Base-by-base conservation (phyloP, 2,329 filamentous ascomycete species). In the Penicillium decumbens region DNA sequence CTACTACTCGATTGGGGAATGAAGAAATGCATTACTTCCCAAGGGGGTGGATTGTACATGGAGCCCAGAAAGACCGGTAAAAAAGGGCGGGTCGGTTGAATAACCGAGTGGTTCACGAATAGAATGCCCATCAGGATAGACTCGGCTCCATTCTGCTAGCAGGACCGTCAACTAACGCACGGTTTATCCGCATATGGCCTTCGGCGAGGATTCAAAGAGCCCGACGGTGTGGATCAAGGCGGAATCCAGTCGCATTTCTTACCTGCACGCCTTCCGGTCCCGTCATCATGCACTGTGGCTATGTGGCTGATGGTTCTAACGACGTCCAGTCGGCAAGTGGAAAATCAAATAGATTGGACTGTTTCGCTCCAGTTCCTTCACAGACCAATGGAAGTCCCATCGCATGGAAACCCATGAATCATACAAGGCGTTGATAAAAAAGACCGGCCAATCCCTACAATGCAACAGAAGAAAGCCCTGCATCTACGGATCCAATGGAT, bases 181-280 rank as follows among this genome's bases (percentile, higher is more conserved):
- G 15, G 42, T 52, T 46, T 38, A 50, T 45, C 37, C 46, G 57
- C 55, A 54, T 53, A 55, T 53, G 51, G 53, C 53, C 50, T 57
- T 18, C 32, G 38, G 39, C 45, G 25, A 49, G 48, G 44, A 55
- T 56, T 53, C 50, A 59, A 54, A 50, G 58, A 55, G 58, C 58
- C 58, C 58, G 57, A 53, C 32, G 47, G 44, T 43, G 57, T 60
- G 58, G 57, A 57, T 57, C 54, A 44, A 54, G 23, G 47, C 43
- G 43, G 51, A 51, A 50, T 47, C 43, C 49, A 46, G 50, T 43
- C 45, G 15, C 46, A 45, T 37, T 35, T 27, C 35, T 32, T 20
- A 33, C 23, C 30, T 46, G 47, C 42, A 29, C 32, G 42, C 18
- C 50, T 49, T 28, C 42, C 46, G 28, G 32, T 18, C 43, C 43